Base-by-base conservation (phyloP, 2,329 filamentous ascomycete genomes). In the Xylariaceae sp. region DNA sequence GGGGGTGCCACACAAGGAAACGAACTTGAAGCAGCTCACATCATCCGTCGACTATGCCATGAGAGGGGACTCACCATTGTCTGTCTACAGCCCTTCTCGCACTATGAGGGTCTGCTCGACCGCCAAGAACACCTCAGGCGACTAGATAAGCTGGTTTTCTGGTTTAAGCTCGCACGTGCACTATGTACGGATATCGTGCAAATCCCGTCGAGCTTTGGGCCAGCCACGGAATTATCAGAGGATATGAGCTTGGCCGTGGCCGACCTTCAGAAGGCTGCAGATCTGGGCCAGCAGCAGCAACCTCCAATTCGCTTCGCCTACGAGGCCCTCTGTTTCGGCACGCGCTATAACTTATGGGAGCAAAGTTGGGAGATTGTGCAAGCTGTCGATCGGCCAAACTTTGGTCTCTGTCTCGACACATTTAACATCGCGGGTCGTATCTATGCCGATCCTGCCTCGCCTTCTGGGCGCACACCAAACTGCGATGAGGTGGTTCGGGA, bases 391-490 rank as follows among this genome's bases (percentile, higher is more conserved):
- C 72, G 87, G 6, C 71, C 79, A 7, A 92, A 92, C 70, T 91
- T 92, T 65, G 89, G 89, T 6, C 75, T 91, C 33, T 91, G 88
- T 66, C 77, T 92, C 20, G 89, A 92, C 70, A 90, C 85, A 0
- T 92, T 91, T 74, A 90, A 92, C 70, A 87, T 92, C 54, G 82
- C 87, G 0, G 88, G 83, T 0, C 74, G 84, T 5, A 81, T 90
- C 54, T 92, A 83, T 60, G 89, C 86, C 0, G 88, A 92, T 63
- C 89, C 88, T 0, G 70, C 82, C 0, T 70, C 77, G 0, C 59
- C 73, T 0, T 74, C 74, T 0, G 82, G 86, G 3, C 77, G 77
- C 59, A 81, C 75, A 0, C 59, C 71, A 0, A 75, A 82, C 55
- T 86, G 82, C 6, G 82, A 87, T 2, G 71, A 74, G 4, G 80